Conservation (phyloP, 371 early-diverging fungal genomes). For the Mortierella sp. region DNA sequence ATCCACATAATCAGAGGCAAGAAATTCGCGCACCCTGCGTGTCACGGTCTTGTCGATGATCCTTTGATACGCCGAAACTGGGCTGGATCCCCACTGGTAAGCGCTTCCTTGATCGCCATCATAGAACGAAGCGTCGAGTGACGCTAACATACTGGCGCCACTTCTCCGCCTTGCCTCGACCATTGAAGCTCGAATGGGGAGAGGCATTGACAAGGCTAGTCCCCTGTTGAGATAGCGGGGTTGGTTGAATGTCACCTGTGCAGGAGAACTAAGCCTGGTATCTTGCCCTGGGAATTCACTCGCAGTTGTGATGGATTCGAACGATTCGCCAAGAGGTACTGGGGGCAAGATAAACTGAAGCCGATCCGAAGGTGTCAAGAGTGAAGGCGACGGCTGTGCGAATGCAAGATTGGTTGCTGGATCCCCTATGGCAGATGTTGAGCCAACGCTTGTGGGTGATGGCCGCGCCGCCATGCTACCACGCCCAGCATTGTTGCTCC, state of each 20-base stretch:
- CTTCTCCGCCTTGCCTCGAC: neutral
- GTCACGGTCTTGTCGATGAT: constrained; percentile 20
- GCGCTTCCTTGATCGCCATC: too few species aligned
- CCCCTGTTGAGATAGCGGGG: constrained; percentile 4
- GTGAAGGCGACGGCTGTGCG: neutral
- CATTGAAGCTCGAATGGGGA: constrained; percentile 33
- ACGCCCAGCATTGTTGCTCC: constrained; percentile 1
- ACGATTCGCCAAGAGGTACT: constrained; percentile 38
- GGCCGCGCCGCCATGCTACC: neutral
- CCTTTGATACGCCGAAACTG: neutral
- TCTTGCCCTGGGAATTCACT: neutral
- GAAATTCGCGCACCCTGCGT: constrained; percentile 25
- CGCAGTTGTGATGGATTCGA: constrained; percentile 18
- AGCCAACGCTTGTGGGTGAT: neutral
- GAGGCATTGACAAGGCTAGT: constrained; percentile 22
- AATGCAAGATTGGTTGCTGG: neutral
- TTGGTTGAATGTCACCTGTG: neutral
- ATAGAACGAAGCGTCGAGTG: too few species aligned
- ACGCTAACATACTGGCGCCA: neutral
- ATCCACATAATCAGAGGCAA: constrained; percentile 37
- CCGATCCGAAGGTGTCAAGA: constrained; percentile 21
- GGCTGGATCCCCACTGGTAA: neutral
- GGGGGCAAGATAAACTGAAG: constrained; percentile 37
- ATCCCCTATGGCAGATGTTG: neutral
- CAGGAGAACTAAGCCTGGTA: neutral